These are phyloP conservation scores for Phlebiopsis flavidoalba DNA, from an alignment of 768 basidiomycete species.

Conservation along the genomic window DNA sequence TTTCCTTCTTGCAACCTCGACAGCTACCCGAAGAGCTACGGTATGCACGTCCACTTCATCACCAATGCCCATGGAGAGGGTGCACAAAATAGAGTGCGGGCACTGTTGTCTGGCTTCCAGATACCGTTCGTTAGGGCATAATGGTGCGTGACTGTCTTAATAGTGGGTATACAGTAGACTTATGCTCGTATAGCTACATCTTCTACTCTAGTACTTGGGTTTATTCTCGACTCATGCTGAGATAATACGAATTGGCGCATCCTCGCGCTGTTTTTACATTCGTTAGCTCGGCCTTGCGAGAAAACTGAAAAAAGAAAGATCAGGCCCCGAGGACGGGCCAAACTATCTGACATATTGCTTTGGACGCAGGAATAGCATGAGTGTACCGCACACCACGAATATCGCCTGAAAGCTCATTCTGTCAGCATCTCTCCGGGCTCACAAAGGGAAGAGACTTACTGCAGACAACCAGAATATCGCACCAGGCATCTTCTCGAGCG, in stretches of 20 bases:
- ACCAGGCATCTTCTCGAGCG: background rate
- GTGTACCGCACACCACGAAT: background rate
- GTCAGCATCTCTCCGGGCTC: background rate
- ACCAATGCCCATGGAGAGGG: constrained; percentile 86
- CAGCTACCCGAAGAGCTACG: constrained; percentile 77
- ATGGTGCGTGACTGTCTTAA: background rate
- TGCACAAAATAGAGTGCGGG: constrained; percentile 84
- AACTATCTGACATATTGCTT: background rate
- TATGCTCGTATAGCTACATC: background rate
- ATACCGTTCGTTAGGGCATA: constrained; percentile 69
- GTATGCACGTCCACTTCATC: constrained; percentile 93
- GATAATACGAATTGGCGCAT: background rate
- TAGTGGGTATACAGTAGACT: background rate
- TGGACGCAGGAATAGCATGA: background rate
- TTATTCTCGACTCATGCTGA: background rate
- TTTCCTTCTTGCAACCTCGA: constrained; percentile 56
- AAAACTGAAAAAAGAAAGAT: too few species aligned
- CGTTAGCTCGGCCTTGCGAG: too few species aligned
- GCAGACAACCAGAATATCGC: background rate
- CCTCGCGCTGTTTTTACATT: background rate
- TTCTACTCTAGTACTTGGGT: background rate
- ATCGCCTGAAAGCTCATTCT: background rate
- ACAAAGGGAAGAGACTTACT: background rate
- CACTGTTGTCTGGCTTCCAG: constrained; percentile 86
- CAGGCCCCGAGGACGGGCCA: too few species aligned